phyloP scores from a whole-genome alignment of 1,139 yeast genomes.

The Suhomyces ambrosiae region DNA sequence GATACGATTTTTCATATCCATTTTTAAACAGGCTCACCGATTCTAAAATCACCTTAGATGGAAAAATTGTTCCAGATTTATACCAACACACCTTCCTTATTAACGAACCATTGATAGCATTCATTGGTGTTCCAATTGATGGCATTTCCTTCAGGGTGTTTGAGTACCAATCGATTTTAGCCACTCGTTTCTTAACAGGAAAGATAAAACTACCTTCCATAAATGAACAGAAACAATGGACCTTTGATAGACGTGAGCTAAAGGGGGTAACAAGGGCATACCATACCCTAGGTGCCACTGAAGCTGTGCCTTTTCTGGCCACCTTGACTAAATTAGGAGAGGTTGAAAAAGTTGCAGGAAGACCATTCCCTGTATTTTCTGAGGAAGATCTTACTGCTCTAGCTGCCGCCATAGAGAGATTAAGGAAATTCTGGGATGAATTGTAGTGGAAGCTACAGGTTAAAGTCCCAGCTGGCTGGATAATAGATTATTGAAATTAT shows the following conservation, averaged over 20 bases:
- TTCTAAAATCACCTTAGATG: slow-evolving; percentile 27
- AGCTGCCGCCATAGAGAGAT: slow-evolving; percentile 22
- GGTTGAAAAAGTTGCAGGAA: slow-evolving; percentile 29
- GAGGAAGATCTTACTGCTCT: slow-evolving; percentile 28
- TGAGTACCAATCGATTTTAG: slow-evolving; percentile 44
- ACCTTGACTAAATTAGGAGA: slow-evolving; percentile 31
- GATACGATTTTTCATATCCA: slow-evolving; percentile 47
- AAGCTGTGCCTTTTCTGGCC: slow-evolving; percentile 23
- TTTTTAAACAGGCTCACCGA: slow-evolving; percentile 32
- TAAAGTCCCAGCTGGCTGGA: neutral
- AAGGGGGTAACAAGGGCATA: slow-evolving; percentile 40
- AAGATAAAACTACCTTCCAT: slow-evolving; percentile 32
- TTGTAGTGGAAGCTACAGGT: slow-evolving; percentile 5
- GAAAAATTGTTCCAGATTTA: slow-evolving; percentile 30
- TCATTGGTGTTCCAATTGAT: slow-evolving; percentile 48
- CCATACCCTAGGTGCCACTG: slow-evolving; percentile 41
- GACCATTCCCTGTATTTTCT: slow-evolving; percentile 36
- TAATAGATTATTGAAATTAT: no score
- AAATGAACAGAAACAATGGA: slow-evolving; percentile 36
- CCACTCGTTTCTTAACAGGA: slow-evolving; percentile 38
- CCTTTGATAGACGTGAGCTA: slow-evolving; percentile 23
- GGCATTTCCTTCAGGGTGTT: slow-evolving; percentile 42
- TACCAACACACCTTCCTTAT: slow-evolving; percentile 43
- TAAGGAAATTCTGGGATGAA: slow-evolving; percentile 27
- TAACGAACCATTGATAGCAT: slow-evolving; percentile 38